Conservation (phyloP, 768 basidiomycete species). For the Boletus coccyginus region DNA sequence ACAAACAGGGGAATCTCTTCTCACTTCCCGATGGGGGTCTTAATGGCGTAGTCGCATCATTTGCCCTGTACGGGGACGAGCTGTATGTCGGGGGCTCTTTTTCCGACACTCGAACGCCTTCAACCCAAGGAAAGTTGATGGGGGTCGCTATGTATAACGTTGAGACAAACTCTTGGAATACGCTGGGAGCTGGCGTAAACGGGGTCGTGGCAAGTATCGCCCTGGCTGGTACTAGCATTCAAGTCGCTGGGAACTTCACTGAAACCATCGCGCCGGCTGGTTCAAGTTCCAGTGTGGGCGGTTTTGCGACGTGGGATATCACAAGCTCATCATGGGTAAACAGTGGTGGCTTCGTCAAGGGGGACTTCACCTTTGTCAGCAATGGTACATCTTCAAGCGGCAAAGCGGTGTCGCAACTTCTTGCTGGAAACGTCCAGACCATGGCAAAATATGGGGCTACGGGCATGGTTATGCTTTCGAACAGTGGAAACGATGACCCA, state of each 20-base stretch:
- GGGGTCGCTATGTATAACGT: constrained; percentile 75
- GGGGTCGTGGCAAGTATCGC: constrained; percentile 68
- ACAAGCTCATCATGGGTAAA: constrained; percentile 62
- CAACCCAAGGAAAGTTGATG: constrained; percentile 49
- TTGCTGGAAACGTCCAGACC: constrained; percentile 64
- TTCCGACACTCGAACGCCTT: constrained; percentile 57
- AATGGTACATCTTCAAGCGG: constrained; percentile 55
- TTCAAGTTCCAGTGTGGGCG: constrained; percentile 41
- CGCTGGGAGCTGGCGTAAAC: constrained; percentile 72
- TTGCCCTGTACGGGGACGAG: constrained; percentile 58
- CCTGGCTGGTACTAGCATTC: constrained; percentile 47
- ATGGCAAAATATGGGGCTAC: constrained; percentile 67
- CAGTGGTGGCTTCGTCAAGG: constrained; percentile 69
- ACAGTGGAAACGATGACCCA: constrained; percentile 56
- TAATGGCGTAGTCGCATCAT: constrained; percentile 71
- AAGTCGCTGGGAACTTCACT: constrained; percentile 78
- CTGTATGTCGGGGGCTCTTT: constrained; percentile 91
- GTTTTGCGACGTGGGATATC: constrained; percentile 77
- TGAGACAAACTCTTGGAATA: constrained; percentile 57
- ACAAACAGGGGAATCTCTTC: constrained; percentile 55
- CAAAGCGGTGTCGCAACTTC: constrained; percentile 47
- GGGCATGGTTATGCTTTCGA: constrained; percentile 78
- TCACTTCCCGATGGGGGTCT: constrained; percentile 66
- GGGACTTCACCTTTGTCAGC: constrained; percentile 65
- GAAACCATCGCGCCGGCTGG: constrained; percentile 37